A percentile compares a stretch with the other conserved stretches of the same genome.
These are phyloP conservation scores for Candida maltosa DNA, from an alignment of 805 yeast genomes.

Conservation along the genomic window DNA sequence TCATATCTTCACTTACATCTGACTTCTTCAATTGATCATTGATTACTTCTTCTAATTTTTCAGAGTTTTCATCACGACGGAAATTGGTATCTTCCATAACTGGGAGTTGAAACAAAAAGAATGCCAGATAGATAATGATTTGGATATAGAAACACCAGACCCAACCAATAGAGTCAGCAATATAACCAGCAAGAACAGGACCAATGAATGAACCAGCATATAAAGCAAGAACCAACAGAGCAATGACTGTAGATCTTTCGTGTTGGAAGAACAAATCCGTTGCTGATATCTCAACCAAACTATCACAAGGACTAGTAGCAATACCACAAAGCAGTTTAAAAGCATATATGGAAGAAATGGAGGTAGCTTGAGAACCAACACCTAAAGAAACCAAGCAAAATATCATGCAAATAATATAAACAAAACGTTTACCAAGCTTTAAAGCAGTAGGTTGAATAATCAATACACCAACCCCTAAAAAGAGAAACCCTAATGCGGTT, in stretches of 20 bases:
- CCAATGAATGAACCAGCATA: slow-evolving; percentile 43
- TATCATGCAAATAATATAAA: slow-evolving; percentile 26
- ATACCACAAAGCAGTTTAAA: slow-evolving; percentile 23
- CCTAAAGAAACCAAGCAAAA: slow-evolving; percentile 19
- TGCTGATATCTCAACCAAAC: slow-evolving; percentile 46
- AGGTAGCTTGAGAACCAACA: slow-evolving; percentile 23
- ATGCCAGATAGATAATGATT: slow-evolving; percentile 28
- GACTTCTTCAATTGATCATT: background rate
- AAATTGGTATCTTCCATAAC: slow-evolving; percentile 46
- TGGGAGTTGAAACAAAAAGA: slow-evolving; percentile 29
- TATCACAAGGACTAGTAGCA: slow-evolving; percentile 42
- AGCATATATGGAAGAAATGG: slow-evolving; percentile 18
- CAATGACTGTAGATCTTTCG: slow-evolving; percentile 32
- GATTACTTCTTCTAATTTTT: slow-evolving; percentile 5
- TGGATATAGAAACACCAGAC: slow-evolving; percentile 35
- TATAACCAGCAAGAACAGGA: slow-evolving; percentile 44
- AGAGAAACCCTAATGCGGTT: slow-evolving; percentile 26
- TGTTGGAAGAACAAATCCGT: slow-evolving; percentile 46
- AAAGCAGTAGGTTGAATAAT: slow-evolving; percentile 32
- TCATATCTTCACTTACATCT: background rate
- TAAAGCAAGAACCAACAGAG: slow-evolving; percentile 35
- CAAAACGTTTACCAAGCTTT: slow-evolving; percentile 27
- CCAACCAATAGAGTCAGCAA: slow-evolving; percentile 37
- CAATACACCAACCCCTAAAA: slow-evolving; percentile 32
- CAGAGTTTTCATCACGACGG: slow-evolving; percentile 18